Conservation (phyloP, 2,329 filamentous ascomycete species). For the Didymella sp. region DNA sequence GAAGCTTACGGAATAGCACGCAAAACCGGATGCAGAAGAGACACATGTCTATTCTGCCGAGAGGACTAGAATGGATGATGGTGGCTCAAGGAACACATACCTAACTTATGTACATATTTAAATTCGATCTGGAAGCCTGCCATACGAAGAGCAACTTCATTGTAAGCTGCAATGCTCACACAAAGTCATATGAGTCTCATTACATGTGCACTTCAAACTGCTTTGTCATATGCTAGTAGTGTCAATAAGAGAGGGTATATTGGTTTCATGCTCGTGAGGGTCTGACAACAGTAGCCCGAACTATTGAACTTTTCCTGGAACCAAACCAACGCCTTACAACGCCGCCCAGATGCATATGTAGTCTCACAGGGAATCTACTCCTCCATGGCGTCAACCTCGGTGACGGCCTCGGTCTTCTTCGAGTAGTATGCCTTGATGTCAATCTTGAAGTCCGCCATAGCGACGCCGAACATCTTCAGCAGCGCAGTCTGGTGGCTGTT, state of each 20-base stretch:
- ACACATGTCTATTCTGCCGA: too few relatives aligned
- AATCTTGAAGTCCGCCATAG: constrained; percentile 88
- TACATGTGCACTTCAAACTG: neutral
- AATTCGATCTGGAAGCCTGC: neutral
- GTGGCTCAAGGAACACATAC: neutral
- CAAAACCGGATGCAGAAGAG: too few relatives aligned
- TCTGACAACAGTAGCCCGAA: constrained; percentile 20
- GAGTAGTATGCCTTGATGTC: constrained; percentile 71
- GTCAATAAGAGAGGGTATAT: constrained; percentile 36
- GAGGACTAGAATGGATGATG: neutral
- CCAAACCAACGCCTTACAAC: constrained; percentile 33
- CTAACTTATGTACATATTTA: neutral
- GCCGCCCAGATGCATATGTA: constrained; percentile 33
- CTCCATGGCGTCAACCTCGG: constrained; percentile 60
- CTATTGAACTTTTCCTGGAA: constrained; percentile 26
- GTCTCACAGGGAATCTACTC: constrained; percentile 39
- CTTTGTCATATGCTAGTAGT: neutral
- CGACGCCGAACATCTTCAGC: constrained; percentile 91
- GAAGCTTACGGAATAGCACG: neutral
- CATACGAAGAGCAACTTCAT: too few relatives aligned
- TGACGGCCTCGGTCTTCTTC: constrained; percentile 49
- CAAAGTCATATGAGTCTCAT: neutral
- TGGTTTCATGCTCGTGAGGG: constrained; percentile 27
- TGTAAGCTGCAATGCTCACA: neutral
- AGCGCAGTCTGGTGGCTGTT: constrained; percentile 92